Percentiles rank a stretch among this genome's conserved stretches.
These are phyloP conservation scores for Ophiostoma populinum DNA, from an alignment of 2,329 filamentous ascomycete genomes.

Conservation along the genomic window DNA sequence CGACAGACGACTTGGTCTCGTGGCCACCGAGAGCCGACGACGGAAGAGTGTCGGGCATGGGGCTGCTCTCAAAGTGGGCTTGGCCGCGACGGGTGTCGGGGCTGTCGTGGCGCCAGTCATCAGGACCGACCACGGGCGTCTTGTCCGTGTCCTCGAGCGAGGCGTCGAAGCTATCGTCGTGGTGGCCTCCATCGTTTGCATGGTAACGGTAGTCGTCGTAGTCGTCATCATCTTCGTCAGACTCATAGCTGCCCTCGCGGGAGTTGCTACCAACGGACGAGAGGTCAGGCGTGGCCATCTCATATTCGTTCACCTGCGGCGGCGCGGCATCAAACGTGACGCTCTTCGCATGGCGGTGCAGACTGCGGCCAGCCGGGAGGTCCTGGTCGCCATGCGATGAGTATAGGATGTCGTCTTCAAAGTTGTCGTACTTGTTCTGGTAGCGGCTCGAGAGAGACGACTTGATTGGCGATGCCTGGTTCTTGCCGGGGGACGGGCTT, in stretches of 20 bases:
- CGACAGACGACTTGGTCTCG: constrained; percentile 52
- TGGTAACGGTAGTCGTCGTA: constrained; percentile 34
- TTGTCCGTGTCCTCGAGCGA: constrained; percentile 92
- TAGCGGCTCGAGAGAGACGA: constrained; percentile 63
- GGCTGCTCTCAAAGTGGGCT: constrained; percentile 55
- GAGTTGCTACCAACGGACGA: constrained; percentile 82
- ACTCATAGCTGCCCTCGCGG: constrained; percentile 84
- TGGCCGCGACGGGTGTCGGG: constrained; percentile 26
- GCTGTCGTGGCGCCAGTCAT: constrained; percentile 78
- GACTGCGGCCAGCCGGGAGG: constrained; percentile 45
- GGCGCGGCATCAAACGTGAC: constrained; percentile 92
- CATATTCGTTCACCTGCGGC: constrained; percentile 92
- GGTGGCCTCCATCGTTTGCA: constrained; percentile 39
- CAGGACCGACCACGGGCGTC: constrained; percentile 91
- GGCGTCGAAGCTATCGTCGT: constrained; percentile 86
- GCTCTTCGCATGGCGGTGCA: constrained; percentile 82
- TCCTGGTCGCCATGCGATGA: constrained; percentile 39
- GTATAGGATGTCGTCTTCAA: constrained; percentile 52
- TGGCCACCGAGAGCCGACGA: constrained; percentile 34
- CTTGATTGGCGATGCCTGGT: constrained; percentile 66
- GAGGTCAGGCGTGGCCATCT: constrained; percentile 93
- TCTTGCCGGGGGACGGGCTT: constrained; percentile 42
- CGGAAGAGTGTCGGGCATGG: constrained; percentile 39
- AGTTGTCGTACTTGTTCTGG: constrained; percentile 51
- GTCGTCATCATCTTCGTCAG: constrained; percentile 57